Evolutionary conservation across 2,329 filamentous ascomycete species (phyloP).

Genomic region (Pyrenophora teres): DNA sequence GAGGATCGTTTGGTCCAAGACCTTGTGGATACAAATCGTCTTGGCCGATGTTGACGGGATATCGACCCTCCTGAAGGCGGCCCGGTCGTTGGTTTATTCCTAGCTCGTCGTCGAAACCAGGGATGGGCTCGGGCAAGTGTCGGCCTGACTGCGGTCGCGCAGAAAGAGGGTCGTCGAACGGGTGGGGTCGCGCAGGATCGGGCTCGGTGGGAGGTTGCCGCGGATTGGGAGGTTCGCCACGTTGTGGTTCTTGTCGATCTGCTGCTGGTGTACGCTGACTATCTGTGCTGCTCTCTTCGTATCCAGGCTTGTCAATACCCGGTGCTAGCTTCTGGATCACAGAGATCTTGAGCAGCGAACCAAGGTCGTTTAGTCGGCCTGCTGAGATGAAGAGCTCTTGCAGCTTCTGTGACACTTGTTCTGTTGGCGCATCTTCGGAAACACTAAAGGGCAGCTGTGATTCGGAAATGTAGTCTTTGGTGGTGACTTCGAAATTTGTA

Average conservation of each 20-base stretch:
- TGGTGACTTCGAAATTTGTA: constrained; percentile 73
- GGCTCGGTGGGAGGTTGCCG: constrained; percentile 58
- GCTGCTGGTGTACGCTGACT: constrained; percentile 42
- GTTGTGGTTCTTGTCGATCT: constrained; percentile 46
- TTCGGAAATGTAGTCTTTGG: constrained; percentile 74
- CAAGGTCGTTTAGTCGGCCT: constrained; percentile 69
- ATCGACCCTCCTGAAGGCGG: constrained; percentile 53
- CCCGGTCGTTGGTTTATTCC: constrained; percentile 74
- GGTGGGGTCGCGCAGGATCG: constrained; percentile 67
- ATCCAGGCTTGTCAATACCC: constrained; percentile 75
- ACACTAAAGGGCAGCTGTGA: constrained; percentile 60
- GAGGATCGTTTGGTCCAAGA: constrained; percentile 81
- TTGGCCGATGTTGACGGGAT: constrained; percentile 75
- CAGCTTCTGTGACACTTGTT: constrained; percentile 51
- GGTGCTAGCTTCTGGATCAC: constrained; percentile 86
- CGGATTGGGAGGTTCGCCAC: constrained; percentile 47
- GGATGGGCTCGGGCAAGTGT: constrained; percentile 79
- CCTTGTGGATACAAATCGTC: constrained; percentile 87
- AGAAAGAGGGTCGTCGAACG: constrained; percentile 70
- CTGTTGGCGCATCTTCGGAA: constrained; percentile 53
- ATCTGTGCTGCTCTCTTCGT: constrained; percentile 61
- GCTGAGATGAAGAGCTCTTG: constrained; percentile 74
- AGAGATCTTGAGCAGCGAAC: constrained; percentile 72
- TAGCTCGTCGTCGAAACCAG: constrained; percentile 91
- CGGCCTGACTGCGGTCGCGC: constrained; percentile 59